Conservation (phyloP, 2,329 filamentous ascomycete genomes). For the Ophiostoma angusticollis region DNA sequence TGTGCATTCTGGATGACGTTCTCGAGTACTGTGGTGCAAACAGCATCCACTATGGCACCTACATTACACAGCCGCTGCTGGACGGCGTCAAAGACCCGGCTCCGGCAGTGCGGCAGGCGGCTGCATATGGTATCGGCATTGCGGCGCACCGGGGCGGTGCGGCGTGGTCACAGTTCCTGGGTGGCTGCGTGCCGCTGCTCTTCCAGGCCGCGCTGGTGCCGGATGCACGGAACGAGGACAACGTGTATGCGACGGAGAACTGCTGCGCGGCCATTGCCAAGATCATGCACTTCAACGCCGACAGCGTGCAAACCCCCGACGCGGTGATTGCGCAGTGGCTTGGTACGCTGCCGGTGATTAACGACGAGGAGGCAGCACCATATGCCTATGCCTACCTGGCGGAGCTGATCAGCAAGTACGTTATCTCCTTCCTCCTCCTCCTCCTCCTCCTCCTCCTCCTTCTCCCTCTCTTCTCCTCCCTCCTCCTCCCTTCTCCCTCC, state of each 20-base stretch:
- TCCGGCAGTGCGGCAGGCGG: slow-evolving; percentile 80
- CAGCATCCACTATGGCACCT: slow-evolving; percentile 72
- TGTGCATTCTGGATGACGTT: slow-evolving; percentile 97
- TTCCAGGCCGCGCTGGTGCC: slow-evolving; percentile 75
- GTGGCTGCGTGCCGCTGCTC: slow-evolving; percentile 63
- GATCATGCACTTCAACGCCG: slow-evolving; percentile 80
- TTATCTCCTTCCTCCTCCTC: slow-evolving; percentile 17
- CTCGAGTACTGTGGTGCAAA: slow-evolving; percentile 90
- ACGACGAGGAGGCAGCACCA: slow-evolving; percentile 93
- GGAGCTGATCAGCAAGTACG: slow-evolving; percentile 89
- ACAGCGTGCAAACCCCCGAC: slow-evolving; percentile 62
- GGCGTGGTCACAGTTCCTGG: slow-evolving; percentile 78
- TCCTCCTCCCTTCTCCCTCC: background rate
- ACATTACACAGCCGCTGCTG: slow-evolving; percentile 77
- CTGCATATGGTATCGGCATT: slow-evolving; percentile 89
- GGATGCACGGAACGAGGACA: slow-evolving; percentile 77
- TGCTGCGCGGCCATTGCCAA: slow-evolving; percentile 94
- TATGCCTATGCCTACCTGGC: slow-evolving; percentile 90
- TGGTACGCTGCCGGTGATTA: slow-evolving; percentile 77
- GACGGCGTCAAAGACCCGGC: slow-evolving; percentile 76
- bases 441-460: too few relatives aligned
- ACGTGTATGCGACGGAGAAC: slow-evolving; percentile 95
- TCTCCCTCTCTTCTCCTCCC: too few relatives aligned
- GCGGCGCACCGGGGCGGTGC: slow-evolving; percentile 85
- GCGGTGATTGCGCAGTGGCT: slow-evolving; percentile 76